Base-by-base conservation (phyloP, 2,329 filamentous ascomycete genomes). In the Cercospora berteroae region DNA sequence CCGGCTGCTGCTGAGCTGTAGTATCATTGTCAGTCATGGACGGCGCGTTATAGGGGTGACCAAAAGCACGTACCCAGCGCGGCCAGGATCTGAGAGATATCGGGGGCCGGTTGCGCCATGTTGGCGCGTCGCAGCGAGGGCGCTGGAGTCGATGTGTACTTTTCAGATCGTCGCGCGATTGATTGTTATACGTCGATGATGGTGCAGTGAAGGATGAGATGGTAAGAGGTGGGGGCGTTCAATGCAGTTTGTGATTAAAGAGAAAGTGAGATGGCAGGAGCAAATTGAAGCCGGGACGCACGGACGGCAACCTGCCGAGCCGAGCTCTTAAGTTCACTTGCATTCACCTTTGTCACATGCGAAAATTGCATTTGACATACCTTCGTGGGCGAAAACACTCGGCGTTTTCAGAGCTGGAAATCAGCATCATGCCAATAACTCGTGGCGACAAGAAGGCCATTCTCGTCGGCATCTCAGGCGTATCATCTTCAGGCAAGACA, bases 401-500 rank as follows among this genome's bases (percentile, higher is more conserved):
- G 31, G 25, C 9, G 13, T 25, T 1, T 23, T 5, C 18, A 12
- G 18, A 12, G 18, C 3, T 8, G 18, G 18, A 12, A 13, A 1
- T 23, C 13, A 57, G 4, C 25, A 57, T 9, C 7, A 57, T 57
- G 52, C 52, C 52, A 9, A 55, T 27, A 12, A 20, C 33, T 16
- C 70, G 72, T 67, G 31, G 60, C 69, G 62, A 71, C 4, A 65
- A 63, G 63, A 77, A 74, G 52, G 79, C 82, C 59, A 77, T 94
- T 68, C 82, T 97, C 52, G 83, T 98, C 64, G 93, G 89, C 67
- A 88, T 98, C 67, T 96, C 92, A 44, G 95, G 95, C 65, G 92
- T 91, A 71, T 97, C 94, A 1, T 96, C 91, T 3, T 94, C 91
- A 74, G 95, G 95, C 68, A 99, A 99, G 83, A 98, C 95, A 2